Conservation (phyloP, 179 eudicot genomes). For the Spinacia oleracea region DNA sequence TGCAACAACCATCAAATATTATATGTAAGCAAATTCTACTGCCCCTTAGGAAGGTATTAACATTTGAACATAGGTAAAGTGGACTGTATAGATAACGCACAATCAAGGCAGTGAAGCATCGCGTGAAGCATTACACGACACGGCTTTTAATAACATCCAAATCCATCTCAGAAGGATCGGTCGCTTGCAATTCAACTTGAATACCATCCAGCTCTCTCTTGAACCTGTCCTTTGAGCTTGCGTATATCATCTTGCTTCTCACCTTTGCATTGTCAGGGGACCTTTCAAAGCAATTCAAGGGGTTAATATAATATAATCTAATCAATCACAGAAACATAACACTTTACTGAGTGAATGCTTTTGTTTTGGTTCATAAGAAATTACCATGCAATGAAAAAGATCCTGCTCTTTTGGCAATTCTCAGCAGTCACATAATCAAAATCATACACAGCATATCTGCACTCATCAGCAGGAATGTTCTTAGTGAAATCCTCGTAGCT, state of each 20-base stretch:
- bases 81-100: conserved; percentile 20
- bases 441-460: conserved; percentile 21
- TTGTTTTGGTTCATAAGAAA: neutral
- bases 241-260: conserved; percentile 23
- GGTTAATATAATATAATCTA: neutral
- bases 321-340: neutral
- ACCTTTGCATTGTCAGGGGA: conserved; percentile 18
- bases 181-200: conserved; percentile 21
- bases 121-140: neutral
- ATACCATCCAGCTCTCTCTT: conserved; percentile 24
- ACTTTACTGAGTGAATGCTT: neutral
- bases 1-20: conserved; percentile 17
- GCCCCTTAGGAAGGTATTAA: conserved; percentile 15
- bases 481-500: conserved; percentile 18
- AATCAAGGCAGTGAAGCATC: neutral
- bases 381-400: conserved; percentile 24
- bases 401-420: conserved; percentile 24
- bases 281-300: neutral
- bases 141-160: conserved; percentile 25
- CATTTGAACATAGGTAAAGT: conserved; percentile 22
- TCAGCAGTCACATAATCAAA: conserved; percentile 20
- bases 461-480: conserved; percentile 19
- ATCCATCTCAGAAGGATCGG: conserved; percentile 24
- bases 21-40: conserved; percentile 17
- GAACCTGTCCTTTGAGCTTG: conserved; percentile 21